Base-by-base conservation (phyloP, 805 yeast genomes). In the Monosporozyma siamensis region DNA sequence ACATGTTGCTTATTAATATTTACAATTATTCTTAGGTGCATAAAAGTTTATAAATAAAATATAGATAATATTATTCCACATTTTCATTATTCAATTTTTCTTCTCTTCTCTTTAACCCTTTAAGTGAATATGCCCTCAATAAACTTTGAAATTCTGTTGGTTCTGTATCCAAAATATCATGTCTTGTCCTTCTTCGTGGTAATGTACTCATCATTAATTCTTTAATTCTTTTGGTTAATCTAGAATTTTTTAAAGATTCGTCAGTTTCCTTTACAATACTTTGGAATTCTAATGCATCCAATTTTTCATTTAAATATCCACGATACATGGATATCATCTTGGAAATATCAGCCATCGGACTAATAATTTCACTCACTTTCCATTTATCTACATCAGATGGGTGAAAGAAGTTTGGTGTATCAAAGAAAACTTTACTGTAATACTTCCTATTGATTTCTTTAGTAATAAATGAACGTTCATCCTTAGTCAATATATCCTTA, bases 381-480 rank as follows among this genome's bases (percentile, higher is more conserved):
- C 76, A 71, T 8, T 49, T 45, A n/a, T 50, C 56, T n/a, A 47
- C 54, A 46, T 44, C 56, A 29, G 23, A 26, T 44, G 49, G 56
- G 43, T 42, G 64, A 54, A 53, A 56, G 47, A 61, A 61, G 36
- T 42, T 51, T 22, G 54, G 58, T 20, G 44, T 49, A 36, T 21
- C 52, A 55, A 51, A 53, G 8, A 39, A 38, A 8, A 27, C 22
- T 7, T 46, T 39, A 7, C 37, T 43, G 38, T 57, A 57, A 35
- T 49, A 55, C 18, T 51, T 36, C 21, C 47, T 43, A 11, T 64
- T 46, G 71, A 51, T 4, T 70, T 30, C 22, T 56, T 58, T 22
- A 60, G 57, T 65, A 77, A 70, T 12, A 78, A 58, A 22, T 63
- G 59, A 44, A 77, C 53, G 23, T 79, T 75, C 25, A 68, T 57